Base-by-base conservation (phyloP, 768 basidiomycete genomes). In the Podaxis rugospora region DNA sequence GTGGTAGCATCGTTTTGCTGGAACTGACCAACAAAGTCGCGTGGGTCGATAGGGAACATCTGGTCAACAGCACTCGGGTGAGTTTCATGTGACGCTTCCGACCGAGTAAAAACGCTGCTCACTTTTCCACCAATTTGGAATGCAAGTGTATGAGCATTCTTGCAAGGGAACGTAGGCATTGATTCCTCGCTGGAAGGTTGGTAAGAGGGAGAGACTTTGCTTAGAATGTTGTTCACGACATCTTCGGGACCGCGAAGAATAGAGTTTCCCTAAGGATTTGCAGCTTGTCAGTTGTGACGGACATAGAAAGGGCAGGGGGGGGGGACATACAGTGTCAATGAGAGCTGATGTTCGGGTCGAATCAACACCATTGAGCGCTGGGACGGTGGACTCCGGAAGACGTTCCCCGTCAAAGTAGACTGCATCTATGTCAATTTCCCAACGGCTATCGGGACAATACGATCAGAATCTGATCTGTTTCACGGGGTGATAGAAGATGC, bases 221-320 rank as follows among this genome's bases (percentile, higher is more conserved):
- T 61, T 23, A 76, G 67, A 63, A 89, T 83, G 27, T 73, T 73
- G 10, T 75, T 68, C 16, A 90, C 78, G n/a, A 88, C 83, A 57
- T 90, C 89, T 39, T 77, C 70, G 0, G 88, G 89, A 10, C 88
- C 89, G 23, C 88, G 84, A 44, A 90, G 76, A 49, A 89, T 75
- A 7, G 89, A 89, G 70, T 87, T 89, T 1, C 89, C 89, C 87
- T 89, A 55, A 53, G 57, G 7, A 13, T 28, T 25, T 2, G 11
- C 23, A 42, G 55, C 18, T 28, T 23, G 10, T 40, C 18, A 16
- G 32, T 44, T 16, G 4, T n/a, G 6, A n/a, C 2, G 21, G 32
- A 35, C 32, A 11, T 11, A n/a, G 14, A 11, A 25, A 28, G 42
- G 23, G 40, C 40, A 13, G 25, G 63, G 65, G 37, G 21, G 21